phyloP scores from a whole-genome alignment of 306 rosid species.

The Medicago lupulina region DNA sequence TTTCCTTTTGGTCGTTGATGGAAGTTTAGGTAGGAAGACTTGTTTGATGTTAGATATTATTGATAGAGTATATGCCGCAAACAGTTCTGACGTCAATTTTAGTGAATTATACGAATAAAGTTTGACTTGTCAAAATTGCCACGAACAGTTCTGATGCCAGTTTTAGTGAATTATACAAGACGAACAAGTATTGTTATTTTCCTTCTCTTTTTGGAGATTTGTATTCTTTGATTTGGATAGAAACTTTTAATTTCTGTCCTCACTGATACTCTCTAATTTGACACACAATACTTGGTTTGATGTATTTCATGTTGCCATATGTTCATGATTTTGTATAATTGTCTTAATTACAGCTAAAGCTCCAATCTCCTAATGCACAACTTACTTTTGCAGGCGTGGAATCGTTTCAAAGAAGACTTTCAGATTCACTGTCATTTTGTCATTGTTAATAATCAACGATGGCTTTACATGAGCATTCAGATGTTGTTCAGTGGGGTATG shows the following conservation, averaged over 20 bases:
- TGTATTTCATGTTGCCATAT: slow-evolving; percentile 10
- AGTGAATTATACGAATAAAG: background rate
- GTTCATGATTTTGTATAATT: slow-evolving; percentile 30
- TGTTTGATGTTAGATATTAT: slow-evolving; percentile 24
- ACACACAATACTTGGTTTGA: slow-evolving; percentile 19
- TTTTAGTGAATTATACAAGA: background rate
- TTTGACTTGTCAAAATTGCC: no score
- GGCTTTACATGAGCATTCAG: slow-evolving; percentile 68
- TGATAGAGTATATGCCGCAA: slow-evolving; percentile 14
- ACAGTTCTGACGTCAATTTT: background rate
- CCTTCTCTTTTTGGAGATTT: background rate
- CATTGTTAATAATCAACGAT: slow-evolving; percentile 46
- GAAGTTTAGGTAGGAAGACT: slow-evolving; percentile 14
- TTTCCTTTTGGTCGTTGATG: slow-evolving; percentile 23
- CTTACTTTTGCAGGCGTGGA: slow-evolving; percentile 42
- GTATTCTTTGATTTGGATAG: background rate
- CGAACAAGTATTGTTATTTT: background rate
- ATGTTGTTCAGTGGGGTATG: slow-evolving; percentile 69
- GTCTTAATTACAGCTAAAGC: slow-evolving; percentile 34
- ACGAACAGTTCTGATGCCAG: background rate
- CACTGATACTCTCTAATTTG: slow-evolving; percentile 36
- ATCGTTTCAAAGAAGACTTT: slow-evolving; percentile 39
- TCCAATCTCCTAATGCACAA: slow-evolving; percentile 27
- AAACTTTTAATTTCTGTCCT: slow-evolving; percentile 19
- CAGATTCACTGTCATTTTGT: slow-evolving; percentile 27